phyloP scores from a whole-genome alignment of 2,329 filamentous ascomycete genomes.

The Lasiodiplodia sp. region DNA sequence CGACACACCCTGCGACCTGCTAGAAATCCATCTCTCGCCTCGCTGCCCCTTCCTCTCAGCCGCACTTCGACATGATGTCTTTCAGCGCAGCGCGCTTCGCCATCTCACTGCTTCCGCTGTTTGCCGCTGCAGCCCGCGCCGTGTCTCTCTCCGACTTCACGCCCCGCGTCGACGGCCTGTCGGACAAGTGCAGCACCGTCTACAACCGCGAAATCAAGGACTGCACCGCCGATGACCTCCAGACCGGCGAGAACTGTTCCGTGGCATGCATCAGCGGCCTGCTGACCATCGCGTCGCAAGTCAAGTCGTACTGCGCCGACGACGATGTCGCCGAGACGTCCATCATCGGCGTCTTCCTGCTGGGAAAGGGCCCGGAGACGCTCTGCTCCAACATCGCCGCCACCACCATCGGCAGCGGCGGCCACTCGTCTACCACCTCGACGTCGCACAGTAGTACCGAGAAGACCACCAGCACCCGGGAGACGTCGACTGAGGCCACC shows the following conservation, averaged over 20 bases:
- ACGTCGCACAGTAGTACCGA: slow-evolving; percentile 25
- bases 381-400: slow-evolving; percentile 49
- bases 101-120: slow-evolving; percentile 24
- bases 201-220: slow-evolving; percentile 52
- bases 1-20: slow-evolving; percentile 4
- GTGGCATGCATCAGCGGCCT: slow-evolving; percentile 51
- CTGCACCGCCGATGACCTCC: slow-evolving; percentile 48
- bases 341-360: slow-evolving; percentile 53
- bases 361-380: slow-evolving; percentile 45
- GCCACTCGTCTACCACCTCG: slow-evolving; percentile 25
- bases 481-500: slow-evolving; percentile 30
- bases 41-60: neutral
- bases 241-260: slow-evolving; percentile 39
- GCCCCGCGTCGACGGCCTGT: slow-evolving; percentile 51
- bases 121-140: slow-evolving; percentile 39
- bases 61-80: slow-evolving; percentile 17
- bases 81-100: slow-evolving; percentile 21
- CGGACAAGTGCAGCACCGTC: slow-evolving; percentile 46
- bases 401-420: slow-evolving; percentile 31
- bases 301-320: slow-evolving; percentile 44
- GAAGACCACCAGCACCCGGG: slow-evolving; percentile 28
- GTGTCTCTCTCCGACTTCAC: slow-evolving; percentile 56
- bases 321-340: slow-evolving; percentile 48
- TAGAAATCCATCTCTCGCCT: slow-evolving; percentile 1
- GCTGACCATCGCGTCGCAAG: slow-evolving; percentile 41